Evolutionary conservation across 176 grass and related monocot genomes (phyloP).

Genomic region (Bothriochloa decipiens): DNA sequence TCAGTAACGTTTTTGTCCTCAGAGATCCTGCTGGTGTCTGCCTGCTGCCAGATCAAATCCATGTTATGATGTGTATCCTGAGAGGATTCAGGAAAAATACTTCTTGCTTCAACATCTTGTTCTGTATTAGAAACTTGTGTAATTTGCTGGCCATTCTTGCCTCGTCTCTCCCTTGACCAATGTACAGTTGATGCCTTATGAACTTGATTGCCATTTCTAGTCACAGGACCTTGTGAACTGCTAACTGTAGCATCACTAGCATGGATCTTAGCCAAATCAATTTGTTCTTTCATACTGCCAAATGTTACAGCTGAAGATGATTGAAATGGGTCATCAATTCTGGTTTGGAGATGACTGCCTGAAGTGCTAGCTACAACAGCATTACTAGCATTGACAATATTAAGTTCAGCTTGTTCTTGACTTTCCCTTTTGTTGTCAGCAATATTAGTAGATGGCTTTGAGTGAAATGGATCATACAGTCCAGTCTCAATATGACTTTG

Average conservation of each 20-base stretch:
- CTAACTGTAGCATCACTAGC: slow-evolving; percentile 36
- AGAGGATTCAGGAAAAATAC: slow-evolving; percentile 39
- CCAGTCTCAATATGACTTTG: slow-evolving; percentile 32
- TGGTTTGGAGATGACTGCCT: slow-evolving; percentile 27
- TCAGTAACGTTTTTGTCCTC: slow-evolving; percentile 39
- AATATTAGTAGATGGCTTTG: slow-evolving; percentile 37
- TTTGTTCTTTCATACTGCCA: slow-evolving; percentile 36
- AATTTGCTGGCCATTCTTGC: slow-evolving; percentile 35
- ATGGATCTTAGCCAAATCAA: slow-evolving; percentile 28
- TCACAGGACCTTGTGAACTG: slow-evolving; percentile 40
- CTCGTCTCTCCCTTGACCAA: slow-evolving; percentile 20
- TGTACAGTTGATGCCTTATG: slow-evolving; percentile 27
- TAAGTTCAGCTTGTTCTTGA: slow-evolving; percentile 37
- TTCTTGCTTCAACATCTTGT: slow-evolving; percentile 29
- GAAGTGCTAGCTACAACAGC: slow-evolving; percentile 30
- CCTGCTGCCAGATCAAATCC: slow-evolving; percentile 52
- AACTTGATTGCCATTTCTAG: slow-evolving; percentile 35
- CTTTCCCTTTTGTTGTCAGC: slow-evolving; percentile 28
- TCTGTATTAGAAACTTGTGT: slow-evolving; percentile 33
- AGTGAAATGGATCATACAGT: slow-evolving; percentile 32
- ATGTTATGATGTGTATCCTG: slow-evolving; percentile 34
- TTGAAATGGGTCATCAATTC: background rate
- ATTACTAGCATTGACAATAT: slow-evolving; percentile 27
- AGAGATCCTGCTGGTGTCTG: slow-evolving; percentile 23
- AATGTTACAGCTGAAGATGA: slow-evolving; percentile 25